phyloP scores from a whole-genome alignment of 2,329 filamentous ascomycete species.

The Fusarium torulosum region DNA sequence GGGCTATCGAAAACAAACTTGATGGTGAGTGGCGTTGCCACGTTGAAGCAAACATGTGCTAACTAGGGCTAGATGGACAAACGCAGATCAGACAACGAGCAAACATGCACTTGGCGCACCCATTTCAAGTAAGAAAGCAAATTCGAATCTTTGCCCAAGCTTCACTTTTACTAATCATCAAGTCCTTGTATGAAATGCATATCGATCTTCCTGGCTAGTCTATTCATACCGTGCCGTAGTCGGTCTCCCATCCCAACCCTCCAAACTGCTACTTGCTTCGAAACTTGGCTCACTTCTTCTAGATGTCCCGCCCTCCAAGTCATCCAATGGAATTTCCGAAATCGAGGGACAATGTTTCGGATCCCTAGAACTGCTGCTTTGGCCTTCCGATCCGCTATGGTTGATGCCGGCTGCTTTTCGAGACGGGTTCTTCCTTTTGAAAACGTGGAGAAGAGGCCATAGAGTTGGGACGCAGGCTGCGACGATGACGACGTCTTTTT shows the following conservation, averaged over 20 bases:
- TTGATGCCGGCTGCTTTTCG: neutral
- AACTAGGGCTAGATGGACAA: neutral
- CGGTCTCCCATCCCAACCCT: neutral
- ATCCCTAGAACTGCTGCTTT: neutral
- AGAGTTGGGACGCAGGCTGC: constrained; percentile 20
- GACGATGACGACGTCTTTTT: constrained; percentile 33
- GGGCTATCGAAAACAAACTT: neutral
- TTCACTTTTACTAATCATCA: neutral
- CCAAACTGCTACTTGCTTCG: neutral
- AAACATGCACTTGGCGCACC: neutral
- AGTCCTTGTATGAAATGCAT: too few species aligned
- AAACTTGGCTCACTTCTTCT: neutral
- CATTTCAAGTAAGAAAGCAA: too few species aligned
- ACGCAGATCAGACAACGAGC: neutral
- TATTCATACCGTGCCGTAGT: neutral
- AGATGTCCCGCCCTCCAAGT: neutral
- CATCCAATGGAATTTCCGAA: constrained; percentile 4
- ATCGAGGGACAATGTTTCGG: neutral
- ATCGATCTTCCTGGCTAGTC: too few species aligned
- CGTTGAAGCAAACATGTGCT: neutral
- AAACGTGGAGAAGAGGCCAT: constrained; percentile 14
- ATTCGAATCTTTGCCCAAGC: neutral
- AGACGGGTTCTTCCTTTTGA: neutral
- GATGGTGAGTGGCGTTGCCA: neutral
- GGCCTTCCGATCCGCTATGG: neutral